Conservation (phyloP, 2,329 filamentous ascomycete species). For the Exophiala bonariae region DNA sequence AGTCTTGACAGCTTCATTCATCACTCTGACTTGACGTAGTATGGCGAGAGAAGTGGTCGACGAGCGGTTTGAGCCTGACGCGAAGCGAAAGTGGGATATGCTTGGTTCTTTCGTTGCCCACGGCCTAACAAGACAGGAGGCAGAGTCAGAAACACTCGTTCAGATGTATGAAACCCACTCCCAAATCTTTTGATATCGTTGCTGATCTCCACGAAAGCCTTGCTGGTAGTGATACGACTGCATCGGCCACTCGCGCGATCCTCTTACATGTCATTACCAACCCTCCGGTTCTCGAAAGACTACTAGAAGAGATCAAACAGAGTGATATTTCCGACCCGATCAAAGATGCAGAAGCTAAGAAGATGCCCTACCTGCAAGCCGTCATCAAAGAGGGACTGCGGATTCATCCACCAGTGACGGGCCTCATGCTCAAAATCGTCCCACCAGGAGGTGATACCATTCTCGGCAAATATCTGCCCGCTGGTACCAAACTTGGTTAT, state of each 20-base stretch:
- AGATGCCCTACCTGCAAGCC: slow-evolving; percentile 51
- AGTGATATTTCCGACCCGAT: slow-evolving; percentile 29
- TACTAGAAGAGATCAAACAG: slow-evolving; percentile 41
- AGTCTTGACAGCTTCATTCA: slow-evolving; percentile 10
- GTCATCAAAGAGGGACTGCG: slow-evolving; percentile 52
- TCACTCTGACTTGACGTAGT: slow-evolving; percentile 23
- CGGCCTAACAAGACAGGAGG: slow-evolving; percentile 20
- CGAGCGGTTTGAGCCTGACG: slow-evolving; percentile 20
- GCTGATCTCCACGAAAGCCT: slow-evolving; percentile 47
- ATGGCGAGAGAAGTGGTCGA: slow-evolving; percentile 24
- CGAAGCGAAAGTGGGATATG: slow-evolving; percentile 29
- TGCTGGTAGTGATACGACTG: slow-evolving; percentile 60
- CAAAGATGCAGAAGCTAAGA: slow-evolving; percentile 38
- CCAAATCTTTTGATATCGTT: neutral
- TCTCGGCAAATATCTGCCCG: slow-evolving; percentile 45
- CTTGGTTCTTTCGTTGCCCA: slow-evolving; percentile 33
- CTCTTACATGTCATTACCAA: slow-evolving; percentile 52
- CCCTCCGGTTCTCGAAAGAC: slow-evolving; percentile 46
- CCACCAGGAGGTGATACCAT: slow-evolving; percentile 41
- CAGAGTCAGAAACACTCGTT: slow-evolving; percentile 19
- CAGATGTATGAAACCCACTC: slow-evolving; percentile 12
- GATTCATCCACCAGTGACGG: slow-evolving; percentile 46
- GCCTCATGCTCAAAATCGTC: slow-evolving; percentile 37
- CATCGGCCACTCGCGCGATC: slow-evolving; percentile 58
- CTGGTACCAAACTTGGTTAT: slow-evolving; percentile 48